These are phyloP conservation scores for Tritrichomonas musculus DNA, from an alignment of 208 protist genomes.

Conservation along the genomic window DNA sequence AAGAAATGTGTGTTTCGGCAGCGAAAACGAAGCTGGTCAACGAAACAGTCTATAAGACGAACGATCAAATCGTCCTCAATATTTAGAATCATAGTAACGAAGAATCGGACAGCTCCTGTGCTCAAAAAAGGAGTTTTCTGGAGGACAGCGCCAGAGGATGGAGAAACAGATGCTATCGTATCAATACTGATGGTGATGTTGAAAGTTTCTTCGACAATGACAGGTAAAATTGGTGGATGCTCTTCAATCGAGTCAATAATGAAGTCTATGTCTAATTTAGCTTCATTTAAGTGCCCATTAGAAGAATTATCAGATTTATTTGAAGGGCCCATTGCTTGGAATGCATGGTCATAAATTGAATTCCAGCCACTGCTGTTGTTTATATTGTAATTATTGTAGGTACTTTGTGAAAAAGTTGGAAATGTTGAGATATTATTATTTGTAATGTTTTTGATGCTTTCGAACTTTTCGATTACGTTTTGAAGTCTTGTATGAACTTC, in stretches of 20 bases:
- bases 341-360: too few relatives aligned
- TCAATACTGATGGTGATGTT: neutral
- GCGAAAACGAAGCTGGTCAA: neutral
- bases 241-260: neutral
- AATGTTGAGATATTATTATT: too few relatives aligned
- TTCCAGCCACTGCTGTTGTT: too few relatives aligned
- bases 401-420: too few relatives aligned
- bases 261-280: neutral
- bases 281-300: neutral
- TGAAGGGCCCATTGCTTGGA: too few relatives aligned
- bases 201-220: neutral
- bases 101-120: neutral
- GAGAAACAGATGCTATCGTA: too few relatives aligned
- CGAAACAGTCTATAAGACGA: neutral
- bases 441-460: too few relatives aligned
- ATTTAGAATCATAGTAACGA: neutral
- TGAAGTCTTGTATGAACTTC: neutral
- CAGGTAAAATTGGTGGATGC: neutral
- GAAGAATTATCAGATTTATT: too few relatives aligned
- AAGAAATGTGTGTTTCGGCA: constrained; percentile 3
- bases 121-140: neutral
- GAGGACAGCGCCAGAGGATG: too few relatives aligned
- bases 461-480: too few relatives aligned
- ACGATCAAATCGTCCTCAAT: too few relatives aligned
- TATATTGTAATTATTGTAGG: too few relatives aligned